A percentile compares a stretch with the other conserved stretches of the same genome.
phyloP scores from a whole-genome alignment of 306 rosid genomes.

The Senna siamea region DNA sequence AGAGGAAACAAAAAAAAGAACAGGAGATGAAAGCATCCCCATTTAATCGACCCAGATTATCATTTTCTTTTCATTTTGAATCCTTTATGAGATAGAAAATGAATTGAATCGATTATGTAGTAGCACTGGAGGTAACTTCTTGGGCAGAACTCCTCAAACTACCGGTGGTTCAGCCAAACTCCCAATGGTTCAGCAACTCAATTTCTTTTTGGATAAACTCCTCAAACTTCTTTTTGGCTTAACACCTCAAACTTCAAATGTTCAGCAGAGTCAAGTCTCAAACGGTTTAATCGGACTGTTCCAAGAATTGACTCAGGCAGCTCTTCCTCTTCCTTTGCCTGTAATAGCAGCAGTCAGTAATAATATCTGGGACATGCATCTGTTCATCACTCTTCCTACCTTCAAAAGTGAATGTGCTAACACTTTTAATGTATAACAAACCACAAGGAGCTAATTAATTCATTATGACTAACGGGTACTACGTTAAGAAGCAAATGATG shows the following conservation, averaged over 20 bases:
- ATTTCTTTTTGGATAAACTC: background rate
- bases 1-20: background rate
- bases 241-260: constrained; percentile 50
- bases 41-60: constrained; percentile 4
- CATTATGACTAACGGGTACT: constrained; percentile 6
- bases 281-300: constrained; percentile 74
- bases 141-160: background rate
- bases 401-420: background rate
- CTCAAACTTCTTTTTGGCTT: constrained; percentile 38
- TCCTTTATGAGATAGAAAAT: constrained; percentile 2
- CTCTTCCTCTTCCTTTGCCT: constrained; percentile 84
- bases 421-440: background rate
- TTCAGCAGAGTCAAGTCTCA: constrained; percentile 71
- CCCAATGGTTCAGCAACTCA: constrained; percentile 44
- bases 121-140: constrained; percentile 2
- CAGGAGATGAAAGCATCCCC: constrained; percentile 4
- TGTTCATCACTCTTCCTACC: background rate
- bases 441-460: background rate
- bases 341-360: constrained; percentile 34
- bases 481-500: background rate
- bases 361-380: constrained; percentile 33
- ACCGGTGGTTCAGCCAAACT: constrained; percentile 37
- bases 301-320: constrained; percentile 93
- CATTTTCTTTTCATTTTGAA: constrained; percentile 7
- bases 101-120: background rate